Conservation (phyloP, 306 rosid species). For the Prunus dulcis region DNA sequence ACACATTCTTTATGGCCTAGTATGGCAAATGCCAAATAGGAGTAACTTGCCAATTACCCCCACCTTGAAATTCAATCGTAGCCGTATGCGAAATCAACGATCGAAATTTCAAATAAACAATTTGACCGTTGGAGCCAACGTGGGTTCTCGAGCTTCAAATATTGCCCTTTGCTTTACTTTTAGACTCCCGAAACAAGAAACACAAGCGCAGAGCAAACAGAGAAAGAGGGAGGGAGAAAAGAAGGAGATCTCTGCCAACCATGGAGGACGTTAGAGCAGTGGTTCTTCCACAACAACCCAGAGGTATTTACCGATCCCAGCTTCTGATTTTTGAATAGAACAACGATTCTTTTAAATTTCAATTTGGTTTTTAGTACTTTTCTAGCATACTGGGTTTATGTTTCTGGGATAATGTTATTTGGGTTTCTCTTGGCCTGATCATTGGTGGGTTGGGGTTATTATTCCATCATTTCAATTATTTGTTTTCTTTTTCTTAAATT, state of each 20-base stretch:
- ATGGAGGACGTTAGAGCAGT: not conserved
- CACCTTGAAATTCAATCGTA: not conserved
- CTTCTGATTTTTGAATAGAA: too few species aligned
- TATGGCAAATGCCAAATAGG: not conserved
- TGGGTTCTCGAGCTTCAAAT: constrained; percentile 12
- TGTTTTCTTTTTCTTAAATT: not conserved
- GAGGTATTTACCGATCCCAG: not conserved
- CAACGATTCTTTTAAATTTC: not conserved
- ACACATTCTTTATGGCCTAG: too few species aligned
- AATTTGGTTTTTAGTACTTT: not conserved
- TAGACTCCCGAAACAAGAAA: not conserved
- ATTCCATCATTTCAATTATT: not conserved
- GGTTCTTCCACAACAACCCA: constrained; percentile 3
- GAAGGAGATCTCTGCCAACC: not conserved
- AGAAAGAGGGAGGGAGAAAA: not conserved
- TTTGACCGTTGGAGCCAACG: constrained; percentile 1
- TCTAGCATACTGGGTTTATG: not conserved
- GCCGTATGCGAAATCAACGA: not conserved
- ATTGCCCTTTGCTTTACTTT: not conserved
- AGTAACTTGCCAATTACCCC: not conserved
- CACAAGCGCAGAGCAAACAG: not conserved
- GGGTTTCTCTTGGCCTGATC: not conserved
- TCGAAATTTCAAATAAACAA: not conserved
- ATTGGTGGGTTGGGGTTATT: not conserved
- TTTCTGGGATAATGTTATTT: not conserved